Conservation (phyloP, 2,329 filamentous ascomycete genomes). For the Septoria petroselini region DNA sequence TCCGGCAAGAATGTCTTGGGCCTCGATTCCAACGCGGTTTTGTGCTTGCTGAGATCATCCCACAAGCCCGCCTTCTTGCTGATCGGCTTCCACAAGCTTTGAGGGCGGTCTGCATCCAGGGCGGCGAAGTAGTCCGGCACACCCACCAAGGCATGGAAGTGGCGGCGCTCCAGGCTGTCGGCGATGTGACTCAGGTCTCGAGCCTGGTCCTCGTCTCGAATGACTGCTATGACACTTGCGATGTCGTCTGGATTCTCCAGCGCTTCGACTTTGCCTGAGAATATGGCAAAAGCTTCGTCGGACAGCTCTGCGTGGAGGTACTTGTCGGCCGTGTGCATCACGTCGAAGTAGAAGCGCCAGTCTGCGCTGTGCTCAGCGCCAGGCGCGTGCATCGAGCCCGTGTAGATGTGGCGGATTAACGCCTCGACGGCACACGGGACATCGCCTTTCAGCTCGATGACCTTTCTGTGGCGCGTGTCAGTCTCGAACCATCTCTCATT, state of each 20-base stretch:
- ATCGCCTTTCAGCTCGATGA: constrained; percentile 12
- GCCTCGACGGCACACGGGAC: constrained; percentile 13
- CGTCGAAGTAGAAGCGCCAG: constrained; percentile 2
- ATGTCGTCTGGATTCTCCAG: background rate
- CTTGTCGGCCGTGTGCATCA: background rate
- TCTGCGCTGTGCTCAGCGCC: background rate
- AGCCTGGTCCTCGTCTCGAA: background rate
- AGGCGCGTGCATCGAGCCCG: background rate
- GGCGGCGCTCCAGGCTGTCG: background rate
- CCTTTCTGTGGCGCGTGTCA: background rate
- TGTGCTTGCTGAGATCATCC: too few species aligned
- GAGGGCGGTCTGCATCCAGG: background rate
- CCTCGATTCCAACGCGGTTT: too few species aligned
- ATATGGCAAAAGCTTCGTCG: background rate
- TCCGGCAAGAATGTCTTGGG: too few species aligned
- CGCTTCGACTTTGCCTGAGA: background rate
- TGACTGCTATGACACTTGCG: background rate
- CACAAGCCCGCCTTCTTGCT: background rate
- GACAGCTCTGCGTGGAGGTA: background rate
- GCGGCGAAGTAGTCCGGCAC: background rate
- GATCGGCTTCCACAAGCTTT: background rate
- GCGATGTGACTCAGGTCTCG: background rate
- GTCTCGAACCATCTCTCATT: background rate
- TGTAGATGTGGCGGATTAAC: constrained; percentile 7
- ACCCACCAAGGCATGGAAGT: background rate